Evolutionary conservation across 306 rosid genomes (phyloP).

Genomic region (barrel medic (Medicago truncatula)): MtrunA17r5.0-ANR NC_053042.1:32801501-32802000

Average conservation of each 20-base stretch:
- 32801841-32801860: slow-evolving; percentile 23
- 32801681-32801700: slow-evolving; percentile 98
- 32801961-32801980: neutral
- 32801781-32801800: slow-evolving; percentile 98
- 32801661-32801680: slow-evolving; percentile 97
- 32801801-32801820: slow-evolving; percentile 30
- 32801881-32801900: slow-evolving; percentile 6
- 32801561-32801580: slow-evolving; percentile 34
- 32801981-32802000: slow-evolving; percentile 17
- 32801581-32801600: slow-evolving; percentile 47
- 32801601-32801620: slow-evolving; percentile 50
- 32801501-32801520: slow-evolving; percentile 83
- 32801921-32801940: slow-evolving; percentile 11
- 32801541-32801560: slow-evolving; percentile 91
- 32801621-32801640: slow-evolving; percentile 47
- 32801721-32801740: slow-evolving; percentile 91
- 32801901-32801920: slow-evolving; percentile 29
- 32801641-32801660: slow-evolving; percentile 72
- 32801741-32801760: slow-evolving; percentile 98
- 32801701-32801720: slow-evolving; percentile 97
- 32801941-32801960: slow-evolving; percentile 16
- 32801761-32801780: slow-evolving; percentile 99
- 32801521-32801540: slow-evolving; percentile 76
- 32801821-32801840: slow-evolving; percentile 10
- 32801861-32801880: slow-evolving; percentile 28